Evolutionary conservation across 75 land plant genomes (phyloP).

Genomic region (Gnetum montanum): DNA sequence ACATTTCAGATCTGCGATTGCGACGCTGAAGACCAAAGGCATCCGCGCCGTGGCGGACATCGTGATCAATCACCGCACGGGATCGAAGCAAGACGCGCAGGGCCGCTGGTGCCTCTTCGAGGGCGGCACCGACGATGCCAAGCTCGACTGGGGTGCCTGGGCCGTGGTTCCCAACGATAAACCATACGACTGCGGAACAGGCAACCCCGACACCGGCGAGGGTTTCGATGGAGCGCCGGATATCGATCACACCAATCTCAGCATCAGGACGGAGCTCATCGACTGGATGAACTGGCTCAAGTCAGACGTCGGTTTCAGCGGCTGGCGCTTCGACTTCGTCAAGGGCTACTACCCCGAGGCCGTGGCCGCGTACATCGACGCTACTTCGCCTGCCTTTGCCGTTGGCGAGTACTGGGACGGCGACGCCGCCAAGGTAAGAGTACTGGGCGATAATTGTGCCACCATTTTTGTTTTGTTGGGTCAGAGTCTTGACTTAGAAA

Average conservation of each 20-base stretch:
- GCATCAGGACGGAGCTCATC: slow-evolving; percentile 20
- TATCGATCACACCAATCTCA: slow-evolving; percentile 58
- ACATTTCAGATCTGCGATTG: too few species aligned
- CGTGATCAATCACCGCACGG: slow-evolving; percentile 70
- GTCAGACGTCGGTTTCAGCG: slow-evolving; percentile 13
- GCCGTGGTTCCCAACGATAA: slow-evolving; percentile 36
- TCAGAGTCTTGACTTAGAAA: slow-evolving; percentile 30
- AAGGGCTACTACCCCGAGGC: slow-evolving; percentile 15
- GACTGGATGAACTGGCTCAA: slow-evolving; percentile 29
- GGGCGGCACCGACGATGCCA: slow-evolving; percentile 49
- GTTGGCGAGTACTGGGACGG: slow-evolving; percentile 17
- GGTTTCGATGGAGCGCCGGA: slow-evolving; percentile 53
- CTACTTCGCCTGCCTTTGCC: slow-evolving; percentile 13
- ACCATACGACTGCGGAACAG: slow-evolving; percentile 35
- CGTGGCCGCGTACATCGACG: slow-evolving; percentile 12
- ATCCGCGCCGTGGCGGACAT: slow-evolving; percentile 59
- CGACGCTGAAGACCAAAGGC: slow-evolving; percentile 18
- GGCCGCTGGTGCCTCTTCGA: slow-evolving; percentile 64
- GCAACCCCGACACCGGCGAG: slow-evolving; percentile 54
- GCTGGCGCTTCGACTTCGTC: slow-evolving; percentile 30
- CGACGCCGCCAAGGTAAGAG: too few species aligned
- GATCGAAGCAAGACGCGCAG: slow-evolving; percentile 32
- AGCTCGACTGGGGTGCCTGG: slow-evolving; percentile 66
- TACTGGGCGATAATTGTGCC: slow-evolving; percentile 15
- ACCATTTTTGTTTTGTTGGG: too few species aligned